Conservation (phyloP, 176 grass and related monocot genomes). For the Ensete glaucum region DNA sequence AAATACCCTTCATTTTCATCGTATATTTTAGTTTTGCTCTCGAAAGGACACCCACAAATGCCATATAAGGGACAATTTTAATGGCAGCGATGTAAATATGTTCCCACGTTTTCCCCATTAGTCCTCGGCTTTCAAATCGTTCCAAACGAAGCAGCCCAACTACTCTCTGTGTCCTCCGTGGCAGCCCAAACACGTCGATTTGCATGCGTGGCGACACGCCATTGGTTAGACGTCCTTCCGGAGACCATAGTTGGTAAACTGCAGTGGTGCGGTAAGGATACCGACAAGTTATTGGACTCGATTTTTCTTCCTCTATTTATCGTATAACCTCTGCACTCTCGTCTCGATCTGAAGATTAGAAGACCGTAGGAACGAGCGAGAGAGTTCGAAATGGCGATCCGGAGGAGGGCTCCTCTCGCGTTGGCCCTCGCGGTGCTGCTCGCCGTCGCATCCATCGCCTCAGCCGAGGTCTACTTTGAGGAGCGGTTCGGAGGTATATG, state of each 20-base stretch:
- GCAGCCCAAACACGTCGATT: constrained; percentile 28
- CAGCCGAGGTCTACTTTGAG: constrained; percentile 64
- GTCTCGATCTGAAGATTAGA: neutral
- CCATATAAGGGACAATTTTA: neutral
- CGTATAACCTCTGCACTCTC: neutral
- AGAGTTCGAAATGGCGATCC: constrained; percentile 28
- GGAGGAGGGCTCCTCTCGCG: constrained; percentile 16
- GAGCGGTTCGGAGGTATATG: constrained; percentile 74
- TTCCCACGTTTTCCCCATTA: too few species aligned
- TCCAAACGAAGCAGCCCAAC: too few species aligned
- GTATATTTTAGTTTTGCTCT: too few species aligned
- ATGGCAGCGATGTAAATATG: neutral
- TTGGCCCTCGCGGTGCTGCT: constrained; percentile 28
- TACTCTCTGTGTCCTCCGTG: too few species aligned
- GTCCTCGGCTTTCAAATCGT: too few species aligned
- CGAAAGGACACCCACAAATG: too few species aligned
- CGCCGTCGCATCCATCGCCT: constrained; percentile 21
- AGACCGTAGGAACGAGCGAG: neutral
- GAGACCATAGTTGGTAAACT: neutral
- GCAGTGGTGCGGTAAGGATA: neutral
- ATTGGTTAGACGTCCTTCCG: neutral
- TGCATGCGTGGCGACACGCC: constrained; percentile 5
- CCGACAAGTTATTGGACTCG: neutral
- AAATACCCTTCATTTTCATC: too few species aligned
- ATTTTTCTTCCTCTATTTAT: constrained; percentile 1